A percentile compares a stretch with the other conserved stretches of the same genome.
These are phyloP conservation scores for Chaetomium fimeti DNA, from an alignment of 495 filamentous ascomycete species.

Conservation along the genomic window DNA sequence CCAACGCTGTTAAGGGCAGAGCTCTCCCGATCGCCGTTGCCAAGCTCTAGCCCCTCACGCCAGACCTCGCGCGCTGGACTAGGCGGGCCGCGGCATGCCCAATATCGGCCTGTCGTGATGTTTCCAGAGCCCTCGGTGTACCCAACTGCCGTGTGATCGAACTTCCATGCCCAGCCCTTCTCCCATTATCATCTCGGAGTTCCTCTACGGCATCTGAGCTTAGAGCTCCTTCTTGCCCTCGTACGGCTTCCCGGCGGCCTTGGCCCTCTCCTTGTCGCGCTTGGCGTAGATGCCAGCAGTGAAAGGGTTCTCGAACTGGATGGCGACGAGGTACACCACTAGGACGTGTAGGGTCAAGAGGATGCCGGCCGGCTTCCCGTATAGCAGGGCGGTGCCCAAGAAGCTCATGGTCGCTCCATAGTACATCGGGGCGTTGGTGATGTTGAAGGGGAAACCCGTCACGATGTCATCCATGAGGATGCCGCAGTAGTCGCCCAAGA, in stretches of 20 bases:
- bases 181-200: constrained; percentile 16
- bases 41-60: constrained; percentile 15
- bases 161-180: constrained; percentile 20
- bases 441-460: constrained; percentile 92
- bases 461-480: constrained; percentile 95
- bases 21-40: constrained; percentile 19
- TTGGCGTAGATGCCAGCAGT: constrained; percentile 92
- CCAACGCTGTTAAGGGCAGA: constrained; percentile 31
- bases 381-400: constrained; percentile 81
- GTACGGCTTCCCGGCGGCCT: constrained; percentile 30
- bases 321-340: constrained; percentile 75
- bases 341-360: constrained; percentile 73
- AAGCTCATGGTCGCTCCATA: constrained; percentile 91
- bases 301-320: constrained; percentile 95
- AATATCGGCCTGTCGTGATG: neutral
- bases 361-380: constrained; percentile 85
- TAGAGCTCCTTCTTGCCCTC: constrained; percentile 49
- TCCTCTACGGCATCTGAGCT: constrained; percentile 15
- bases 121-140: constrained; percentile 16
- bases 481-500: constrained; percentile 96
- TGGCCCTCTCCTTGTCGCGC: constrained; percentile 60
- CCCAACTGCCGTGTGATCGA: constrained; percentile 8
- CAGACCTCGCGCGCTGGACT: constrained; percentile 17
- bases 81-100: neutral
- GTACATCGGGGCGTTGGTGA: constrained; percentile 94